phyloP scores from a whole-genome alignment of 768 basidiomycete genomes.

The Trametes cinnabarina region DNA sequence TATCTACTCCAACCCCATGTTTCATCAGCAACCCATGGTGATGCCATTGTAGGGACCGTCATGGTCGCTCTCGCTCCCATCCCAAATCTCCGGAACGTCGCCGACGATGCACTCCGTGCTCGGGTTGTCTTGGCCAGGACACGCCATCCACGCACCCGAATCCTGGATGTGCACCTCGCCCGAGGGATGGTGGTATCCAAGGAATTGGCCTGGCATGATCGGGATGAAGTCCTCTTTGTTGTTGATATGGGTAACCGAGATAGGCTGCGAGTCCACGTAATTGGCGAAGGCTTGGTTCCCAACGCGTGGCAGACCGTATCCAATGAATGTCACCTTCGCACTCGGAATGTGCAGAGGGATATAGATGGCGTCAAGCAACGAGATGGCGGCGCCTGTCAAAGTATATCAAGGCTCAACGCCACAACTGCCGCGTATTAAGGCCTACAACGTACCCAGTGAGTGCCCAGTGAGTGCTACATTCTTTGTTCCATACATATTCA shows the following conservation, averaged over 20 bases:
- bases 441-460: slow-evolving; percentile 33
- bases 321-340: slow-evolving; percentile 22
- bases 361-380: slow-evolving; percentile 51
- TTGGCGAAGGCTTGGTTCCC: slow-evolving; percentile 63
- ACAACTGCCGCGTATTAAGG: not conserved
- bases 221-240: slow-evolving; percentile 46
- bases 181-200: slow-evolving; percentile 47
- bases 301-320: slow-evolving; percentile 36
- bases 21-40: slow-evolving; percentile 25
- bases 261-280: slow-evolving; percentile 46
- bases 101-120: slow-evolving; percentile 50
- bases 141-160: slow-evolving; percentile 49
- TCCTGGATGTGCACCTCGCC: slow-evolving; percentile 41
- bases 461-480: slow-evolving; percentile 46
- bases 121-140: slow-evolving; percentile 61
- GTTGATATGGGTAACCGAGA: slow-evolving; percentile 51
- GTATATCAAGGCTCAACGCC: not conserved
- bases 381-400: slow-evolving; percentile 47
- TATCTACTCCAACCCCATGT: no score
- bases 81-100: slow-evolving; percentile 50
- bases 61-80: slow-evolving; percentile 44
- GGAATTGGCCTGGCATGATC: slow-evolving; percentile 31
- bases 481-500: slow-evolving; percentile 35
- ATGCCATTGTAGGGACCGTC: slow-evolving; percentile 44
- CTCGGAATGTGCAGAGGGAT: slow-evolving; percentile 50